These are phyloP conservation scores for Blastobotrys peoriensis DNA, from an alignment of 805 yeast species.

Conservation along the genomic window DNA sequence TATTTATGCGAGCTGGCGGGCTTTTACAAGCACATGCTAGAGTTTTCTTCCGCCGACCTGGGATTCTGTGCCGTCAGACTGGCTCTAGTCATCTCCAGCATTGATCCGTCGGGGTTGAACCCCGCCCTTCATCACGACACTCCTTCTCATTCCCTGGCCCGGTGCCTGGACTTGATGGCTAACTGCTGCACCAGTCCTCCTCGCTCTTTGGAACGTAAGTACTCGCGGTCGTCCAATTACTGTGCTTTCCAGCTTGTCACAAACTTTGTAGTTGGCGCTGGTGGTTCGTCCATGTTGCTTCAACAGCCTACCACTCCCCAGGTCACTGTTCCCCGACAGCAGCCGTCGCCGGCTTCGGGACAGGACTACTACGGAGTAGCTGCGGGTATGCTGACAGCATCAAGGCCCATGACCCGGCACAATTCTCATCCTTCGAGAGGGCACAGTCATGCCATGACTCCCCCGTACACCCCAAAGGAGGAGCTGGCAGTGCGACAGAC, in stretches of 20 bases:
- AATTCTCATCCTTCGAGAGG: background rate
- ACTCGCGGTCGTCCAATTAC: slow-evolving; percentile 7
- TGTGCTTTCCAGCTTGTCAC: background rate
- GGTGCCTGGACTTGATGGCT: slow-evolving; percentile 17
- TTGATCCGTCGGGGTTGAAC: background rate
- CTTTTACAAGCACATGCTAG: slow-evolving; percentile 28
- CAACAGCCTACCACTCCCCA: background rate
- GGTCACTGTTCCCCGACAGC: background rate
- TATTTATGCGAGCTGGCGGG: slow-evolving; percentile 34
- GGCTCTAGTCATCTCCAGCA: slow-evolving; percentile 20
- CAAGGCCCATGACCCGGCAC: background rate
- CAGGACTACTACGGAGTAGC: background rate
- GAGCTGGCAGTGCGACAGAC: background rate
- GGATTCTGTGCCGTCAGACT: slow-evolving; percentile 33
- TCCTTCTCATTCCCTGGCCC: background rate
- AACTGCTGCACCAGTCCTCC: slow-evolving; percentile 12
- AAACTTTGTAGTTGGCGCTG: background rate
- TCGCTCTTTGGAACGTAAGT: slow-evolving; percentile 16
- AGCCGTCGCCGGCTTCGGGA: background rate
- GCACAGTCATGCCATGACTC: background rate
- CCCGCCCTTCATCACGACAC: background rate
- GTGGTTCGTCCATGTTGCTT: background rate
- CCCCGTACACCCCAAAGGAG: background rate
- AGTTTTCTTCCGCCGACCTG: slow-evolving; percentile 26
- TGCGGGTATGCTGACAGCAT: background rate